These are phyloP conservation scores for Yamagishiella unicocca DNA, from an alignment of 139 green algal species.

Conservation along the genomic window DNA sequence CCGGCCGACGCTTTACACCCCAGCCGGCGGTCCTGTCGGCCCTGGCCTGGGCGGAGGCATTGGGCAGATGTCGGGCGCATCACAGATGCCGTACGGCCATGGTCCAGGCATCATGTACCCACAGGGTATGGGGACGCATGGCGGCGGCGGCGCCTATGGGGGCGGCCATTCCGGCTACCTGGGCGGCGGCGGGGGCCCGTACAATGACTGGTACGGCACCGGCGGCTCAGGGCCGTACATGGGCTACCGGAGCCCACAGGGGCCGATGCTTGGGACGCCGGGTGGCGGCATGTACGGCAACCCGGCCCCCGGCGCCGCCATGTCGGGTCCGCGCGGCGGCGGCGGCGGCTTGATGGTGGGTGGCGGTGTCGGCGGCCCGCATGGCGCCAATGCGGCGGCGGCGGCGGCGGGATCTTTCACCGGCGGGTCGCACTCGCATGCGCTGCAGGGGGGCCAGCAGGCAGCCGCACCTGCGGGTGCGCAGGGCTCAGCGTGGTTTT, in stretches of 20 bases:
- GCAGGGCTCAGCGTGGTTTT: constrained; percentile 23
- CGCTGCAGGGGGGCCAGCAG: neutral
- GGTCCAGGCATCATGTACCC: neutral
- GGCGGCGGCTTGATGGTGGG: neutral
- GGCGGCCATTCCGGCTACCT: constrained; percentile 3
- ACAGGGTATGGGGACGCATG: constrained; percentile 1
- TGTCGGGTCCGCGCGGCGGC: neutral
- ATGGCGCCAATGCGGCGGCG: neutral
- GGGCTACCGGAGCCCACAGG: neutral
- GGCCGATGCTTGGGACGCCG: neutral
- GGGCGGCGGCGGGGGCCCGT: neutral
- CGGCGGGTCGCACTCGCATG: neutral
- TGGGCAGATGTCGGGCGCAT: neutral
- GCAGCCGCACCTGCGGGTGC: neutral
- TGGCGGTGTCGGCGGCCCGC: neutral
- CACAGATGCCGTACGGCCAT: constrained; percentile 18
- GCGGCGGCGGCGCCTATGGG: neutral
- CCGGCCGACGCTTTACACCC: neutral
- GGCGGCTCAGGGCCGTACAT: neutral
- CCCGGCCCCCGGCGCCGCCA: neutral
- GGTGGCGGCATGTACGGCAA: neutral
- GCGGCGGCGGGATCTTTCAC: neutral
- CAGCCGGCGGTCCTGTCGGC: neutral
- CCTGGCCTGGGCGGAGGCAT: neutral
- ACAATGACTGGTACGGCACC: constrained; percentile 13